A percentile compares a stretch with the other conserved stretches of the same genome.
These are phyloP conservation scores for Colletotrichum lindemuthianum DNA, from an alignment of 2,329 filamentous ascomycete species.

Conservation along the genomic window DNA sequence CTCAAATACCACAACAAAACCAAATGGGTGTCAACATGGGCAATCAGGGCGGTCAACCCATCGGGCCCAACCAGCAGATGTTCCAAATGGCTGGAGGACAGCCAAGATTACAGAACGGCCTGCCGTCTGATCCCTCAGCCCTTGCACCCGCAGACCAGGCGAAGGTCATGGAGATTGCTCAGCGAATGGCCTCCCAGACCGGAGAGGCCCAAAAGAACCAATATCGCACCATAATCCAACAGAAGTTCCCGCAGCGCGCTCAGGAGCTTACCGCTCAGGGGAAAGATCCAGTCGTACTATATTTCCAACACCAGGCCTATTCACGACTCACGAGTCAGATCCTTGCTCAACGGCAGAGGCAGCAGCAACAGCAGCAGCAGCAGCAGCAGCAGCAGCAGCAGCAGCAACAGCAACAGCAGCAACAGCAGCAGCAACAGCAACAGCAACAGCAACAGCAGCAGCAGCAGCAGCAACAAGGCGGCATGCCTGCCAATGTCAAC, in stretches of 20 bases:
- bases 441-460: constrained; percentile 39
- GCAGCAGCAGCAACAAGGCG: constrained; percentile 40
- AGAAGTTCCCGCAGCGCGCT: constrained; percentile 52
- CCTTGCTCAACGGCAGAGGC: constrained; percentile 33
- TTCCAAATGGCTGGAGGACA: constrained; percentile 49
- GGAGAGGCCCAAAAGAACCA: constrained; percentile 57
- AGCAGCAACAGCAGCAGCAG: constrained; percentile 38
- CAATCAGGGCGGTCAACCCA: constrained; percentile 47
- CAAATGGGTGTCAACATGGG: constrained; percentile 54
- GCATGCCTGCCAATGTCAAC: constrained; percentile 47
- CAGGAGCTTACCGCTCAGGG: constrained; percentile 55
- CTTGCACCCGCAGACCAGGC: constrained; percentile 55
- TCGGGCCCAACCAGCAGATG: constrained; percentile 53
- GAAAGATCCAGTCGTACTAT: constrained; percentile 61
- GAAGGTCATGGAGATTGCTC: constrained; percentile 57
- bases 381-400: constrained; percentile 38
- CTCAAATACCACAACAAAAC: constrained; percentile 60
- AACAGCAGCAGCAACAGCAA: constrained; percentile 38
- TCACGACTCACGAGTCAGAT: constrained; percentile 40
- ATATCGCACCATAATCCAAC: constrained; percentile 51
- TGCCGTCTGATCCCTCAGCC: constrained; percentile 49
- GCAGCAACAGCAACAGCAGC: constrained; percentile 37
- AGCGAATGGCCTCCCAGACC: constrained; percentile 50
- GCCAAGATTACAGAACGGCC: constrained; percentile 42
- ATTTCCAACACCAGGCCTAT: constrained; percentile 59